These are phyloP conservation scores for Solanum habrochaites DNA, from an alignment of 257 asterid species.

Conservation along the genomic window DNA sequence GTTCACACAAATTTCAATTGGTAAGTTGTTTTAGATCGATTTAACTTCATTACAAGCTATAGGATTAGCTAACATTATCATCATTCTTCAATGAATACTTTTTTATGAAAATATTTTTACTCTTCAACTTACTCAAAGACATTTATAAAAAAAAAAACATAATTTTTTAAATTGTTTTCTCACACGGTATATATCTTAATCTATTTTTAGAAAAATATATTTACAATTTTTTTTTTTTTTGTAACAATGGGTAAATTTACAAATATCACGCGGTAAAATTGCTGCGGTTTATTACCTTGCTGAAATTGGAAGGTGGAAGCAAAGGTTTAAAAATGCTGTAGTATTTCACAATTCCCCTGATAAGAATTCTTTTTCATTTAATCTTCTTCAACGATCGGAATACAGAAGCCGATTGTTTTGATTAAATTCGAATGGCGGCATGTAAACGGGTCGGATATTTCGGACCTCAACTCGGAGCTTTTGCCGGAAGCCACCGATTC, in stretches of 20 bases:
- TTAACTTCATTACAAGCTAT: neutral
- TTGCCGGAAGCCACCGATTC: slow-evolving; percentile 1
- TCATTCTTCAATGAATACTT: neutral
- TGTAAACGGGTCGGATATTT: slow-evolving; percentile 27
- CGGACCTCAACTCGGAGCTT: slow-evolving; percentile 5
- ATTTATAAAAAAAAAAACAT: neutral
- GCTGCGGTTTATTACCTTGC: neutral
- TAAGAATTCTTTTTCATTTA: neutral
- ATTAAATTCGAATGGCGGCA: slow-evolving; percentile 36
- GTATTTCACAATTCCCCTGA: neutral
- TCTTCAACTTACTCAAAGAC: neutral
- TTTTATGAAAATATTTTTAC: neutral
- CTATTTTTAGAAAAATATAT: neutral
- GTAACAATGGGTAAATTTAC: neutral
- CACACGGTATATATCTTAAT: neutral
- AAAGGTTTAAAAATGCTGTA: neutral
- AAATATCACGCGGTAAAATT: neutral
- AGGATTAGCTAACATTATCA: neutral
- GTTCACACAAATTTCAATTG: neutral
- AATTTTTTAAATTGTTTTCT: neutral
- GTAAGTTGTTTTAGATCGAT: neutral
- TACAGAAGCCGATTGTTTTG: neutral
- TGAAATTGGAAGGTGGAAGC: neutral
- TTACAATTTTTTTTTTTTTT: too few species aligned
- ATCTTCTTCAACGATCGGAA: neutral